Base-by-base conservation (phyloP, 2,329 filamentous ascomycete species). In the Rutstroemia sydowiana region DNA sequence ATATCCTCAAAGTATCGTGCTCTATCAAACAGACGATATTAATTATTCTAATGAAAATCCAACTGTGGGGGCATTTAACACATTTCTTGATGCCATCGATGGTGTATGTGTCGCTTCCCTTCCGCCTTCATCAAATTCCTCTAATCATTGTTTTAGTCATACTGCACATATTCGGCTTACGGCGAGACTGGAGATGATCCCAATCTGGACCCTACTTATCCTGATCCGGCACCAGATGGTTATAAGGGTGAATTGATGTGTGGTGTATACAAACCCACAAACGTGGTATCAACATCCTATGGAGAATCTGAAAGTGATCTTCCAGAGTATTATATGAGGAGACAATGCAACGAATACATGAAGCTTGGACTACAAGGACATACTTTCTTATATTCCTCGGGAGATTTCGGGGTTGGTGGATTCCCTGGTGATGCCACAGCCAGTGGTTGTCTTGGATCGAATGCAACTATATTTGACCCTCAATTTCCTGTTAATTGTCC, bases 301-400 rank as follows among this genome's bases (percentile, higher is more conserved):
- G 76, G 75, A 36, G 71, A 73, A 42, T 69, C 72, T 32, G 78
- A 82, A 63, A 66, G 68, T 13, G 73, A 75, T 32, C 67, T 80
- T n/a, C 76, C 78, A 0, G 65, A 69, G 8, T 70, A 68, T 55
- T 82, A 82, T 64, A 73, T 77, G 60, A 67, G 75, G 56, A 70
- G 73, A 5, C 73, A 75, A 63, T 75, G 73, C 63, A 64, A 65
- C 48, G 73, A 75, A n/a, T 48, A 74, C 57, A 66, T 78, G 64
- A 78, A 78, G 61, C 70, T 78, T 1, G 73, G 70, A 2, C 65
- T 75, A 5, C 72, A 73, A 57, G 73, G 73, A 10, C 61, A 69
- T 20, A 73, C 71, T 1, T 64, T 74, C 16, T 61, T 75, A 41
- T 69, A 73, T 52, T 71, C 73, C 5, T 73, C 71, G 3, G 75